Conservation (phyloP, 257 asterid genomes). For the Penstemon eatonii region DNA sequence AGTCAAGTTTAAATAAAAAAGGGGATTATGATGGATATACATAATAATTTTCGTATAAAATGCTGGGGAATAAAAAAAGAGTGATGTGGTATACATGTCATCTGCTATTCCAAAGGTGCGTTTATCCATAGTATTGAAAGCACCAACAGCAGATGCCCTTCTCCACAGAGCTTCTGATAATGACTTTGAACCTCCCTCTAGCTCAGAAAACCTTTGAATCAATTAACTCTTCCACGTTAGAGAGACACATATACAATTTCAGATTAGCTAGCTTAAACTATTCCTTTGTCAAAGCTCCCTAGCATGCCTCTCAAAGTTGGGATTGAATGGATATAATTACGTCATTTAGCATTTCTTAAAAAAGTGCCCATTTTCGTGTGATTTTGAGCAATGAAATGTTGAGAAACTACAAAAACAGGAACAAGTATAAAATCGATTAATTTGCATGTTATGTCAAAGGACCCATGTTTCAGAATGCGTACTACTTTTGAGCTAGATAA, state of each 20-base stretch:
- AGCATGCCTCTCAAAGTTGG: neutral
- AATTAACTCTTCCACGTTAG: slow-evolving; percentile 26
- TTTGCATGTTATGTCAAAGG: neutral
- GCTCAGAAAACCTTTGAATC: slow-evolving; percentile 62
- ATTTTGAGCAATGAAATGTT: neutral
- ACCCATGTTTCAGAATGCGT: neutral
- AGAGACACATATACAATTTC: neutral
- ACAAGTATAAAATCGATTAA: neutral
- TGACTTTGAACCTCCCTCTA: slow-evolving; percentile 46
- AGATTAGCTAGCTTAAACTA: neutral
- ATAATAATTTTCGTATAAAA: neutral
- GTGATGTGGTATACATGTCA: slow-evolving; percentile 61
- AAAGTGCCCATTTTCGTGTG: neutral
- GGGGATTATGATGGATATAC: slow-evolving; percentile 9
- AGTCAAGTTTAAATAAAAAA: slow-evolving; percentile 11
- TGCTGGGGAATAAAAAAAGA: neutral
- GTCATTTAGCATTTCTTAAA: neutral
- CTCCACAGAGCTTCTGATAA: slow-evolving; percentile 84
- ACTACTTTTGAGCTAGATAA: neutral
- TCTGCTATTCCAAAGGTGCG: slow-evolving; percentile 91
- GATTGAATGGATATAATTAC: neutral
- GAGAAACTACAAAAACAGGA: neutral
- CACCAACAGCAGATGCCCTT: slow-evolving; percentile 83
- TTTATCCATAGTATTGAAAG: slow-evolving; percentile 72
- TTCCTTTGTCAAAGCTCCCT: neutral